Evolutionary conservation across 306 rosid species (phyloP).

Genomic region (Parietaria judaica): DNA sequence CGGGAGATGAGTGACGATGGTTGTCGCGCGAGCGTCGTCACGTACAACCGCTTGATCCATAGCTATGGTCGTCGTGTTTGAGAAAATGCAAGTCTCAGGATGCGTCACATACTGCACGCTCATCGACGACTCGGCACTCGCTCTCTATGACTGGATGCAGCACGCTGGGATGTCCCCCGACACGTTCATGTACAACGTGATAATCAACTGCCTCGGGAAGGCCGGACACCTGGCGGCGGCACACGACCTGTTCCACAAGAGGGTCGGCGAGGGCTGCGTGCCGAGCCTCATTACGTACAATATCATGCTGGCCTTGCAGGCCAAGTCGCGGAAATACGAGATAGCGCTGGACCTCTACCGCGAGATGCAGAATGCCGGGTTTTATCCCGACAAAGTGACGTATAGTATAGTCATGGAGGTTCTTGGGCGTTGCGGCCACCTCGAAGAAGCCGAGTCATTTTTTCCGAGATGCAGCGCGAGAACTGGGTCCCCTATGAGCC

Average conservation of each 20-base stretch:
- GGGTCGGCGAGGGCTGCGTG: conserved; percentile 79
- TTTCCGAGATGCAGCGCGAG: conserved; percentile 65
- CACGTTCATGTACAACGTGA: conserved; percentile 92
- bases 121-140: conserved; percentile 80
- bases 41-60: conserved; percentile 85
- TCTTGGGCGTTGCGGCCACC: conserved; percentile 86
- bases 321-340: conserved; percentile 83
- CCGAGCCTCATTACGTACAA: conserved; percentile 90
- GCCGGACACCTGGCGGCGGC: conserved; percentile 83
- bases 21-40: conserved; percentile 82
- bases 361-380: conserved; percentile 78
- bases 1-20: conserved; percentile 86
- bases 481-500: conserved; percentile 90
- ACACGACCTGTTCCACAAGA: conserved; percentile 67
- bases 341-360: conserved; percentile 68
- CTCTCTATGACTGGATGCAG: conserved; percentile 81
- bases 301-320: conserved; percentile 89
- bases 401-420: conserved; percentile 97
- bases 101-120: conserved; percentile 92
- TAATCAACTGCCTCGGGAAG: conserved; percentile 91
- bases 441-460: conserved; percentile 80
- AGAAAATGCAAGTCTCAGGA: conserved; percentile 65
- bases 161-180: conserved; percentile 84
- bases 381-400: conserved; percentile 82
- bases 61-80: conserved; percentile 82